phyloP scores from a whole-genome alignment of 1,139 yeast genomes.

The Candida sp. region DNA sequence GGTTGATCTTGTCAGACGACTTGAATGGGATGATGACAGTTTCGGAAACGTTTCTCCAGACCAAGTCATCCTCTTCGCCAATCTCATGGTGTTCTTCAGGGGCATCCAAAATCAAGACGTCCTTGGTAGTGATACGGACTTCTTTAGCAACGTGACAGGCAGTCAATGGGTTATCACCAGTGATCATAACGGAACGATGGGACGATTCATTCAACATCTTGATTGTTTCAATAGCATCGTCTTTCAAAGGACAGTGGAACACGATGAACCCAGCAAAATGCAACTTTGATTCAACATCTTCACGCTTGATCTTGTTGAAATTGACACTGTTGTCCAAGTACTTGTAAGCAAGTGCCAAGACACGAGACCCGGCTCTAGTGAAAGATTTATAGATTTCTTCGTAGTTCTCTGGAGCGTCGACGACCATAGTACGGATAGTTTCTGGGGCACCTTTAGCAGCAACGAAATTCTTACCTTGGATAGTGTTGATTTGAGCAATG shows the following conservation, averaged over 20 bases:
- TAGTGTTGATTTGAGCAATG: slow-evolving; percentile 64
- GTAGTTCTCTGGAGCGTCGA: slow-evolving; percentile 73
- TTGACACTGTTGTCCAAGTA: slow-evolving; percentile 57
- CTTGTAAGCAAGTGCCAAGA: slow-evolving; percentile 91
- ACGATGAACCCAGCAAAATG: slow-evolving; percentile 92
- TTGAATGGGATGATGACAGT: slow-evolving; percentile 71
- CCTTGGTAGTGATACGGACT: slow-evolving; percentile 82
- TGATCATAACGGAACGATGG: slow-evolving; percentile 96
- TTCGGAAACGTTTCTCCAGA: slow-evolving; percentile 89
- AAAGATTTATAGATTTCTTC: slow-evolving; percentile 89
- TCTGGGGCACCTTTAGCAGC: slow-evolving; percentile 89
- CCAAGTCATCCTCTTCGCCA: slow-evolving; percentile 60
- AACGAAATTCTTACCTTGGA: slow-evolving; percentile 64
- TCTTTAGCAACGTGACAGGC: slow-evolving; percentile 98
- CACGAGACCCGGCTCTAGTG: slow-evolving; percentile 97
- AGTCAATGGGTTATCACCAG: slow-evolving; percentile 98
- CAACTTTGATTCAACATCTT: slow-evolving; percentile 74
- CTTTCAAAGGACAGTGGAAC: slow-evolving; percentile 96
- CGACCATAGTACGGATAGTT: slow-evolving; percentile 81
- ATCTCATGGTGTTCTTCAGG: slow-evolving; percentile 69
- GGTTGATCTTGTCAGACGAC: slow-evolving; percentile 61
- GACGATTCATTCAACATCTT: slow-evolving; percentile 94
- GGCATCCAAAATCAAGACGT: slow-evolving; percentile 84
- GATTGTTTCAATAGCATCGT: slow-evolving; percentile 90
- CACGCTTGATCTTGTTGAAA: slow-evolving; percentile 64